Percentiles rank a stretch among this genome's conserved stretches.
Evolutionary conservation across 257 asterid species (phyloP).

Genomic region (Oldenlandia corymbosa): DNA sequence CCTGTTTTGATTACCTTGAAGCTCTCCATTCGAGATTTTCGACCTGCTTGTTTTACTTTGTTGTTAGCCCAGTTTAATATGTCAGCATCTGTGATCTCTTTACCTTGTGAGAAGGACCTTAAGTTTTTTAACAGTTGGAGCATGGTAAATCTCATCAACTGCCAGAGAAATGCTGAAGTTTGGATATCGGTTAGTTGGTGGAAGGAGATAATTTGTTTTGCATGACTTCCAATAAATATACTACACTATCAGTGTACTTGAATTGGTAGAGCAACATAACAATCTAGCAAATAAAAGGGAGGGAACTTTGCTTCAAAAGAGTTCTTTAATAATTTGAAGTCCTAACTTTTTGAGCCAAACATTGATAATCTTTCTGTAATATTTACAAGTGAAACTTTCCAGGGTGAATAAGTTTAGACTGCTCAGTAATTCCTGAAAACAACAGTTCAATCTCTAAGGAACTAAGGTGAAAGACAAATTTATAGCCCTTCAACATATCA

Average conservation of each 20-base stretch:
- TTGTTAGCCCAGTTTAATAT: slow-evolving; percentile 63
- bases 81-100: slow-evolving; percentile 66
- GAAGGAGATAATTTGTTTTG: neutral
- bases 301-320: neutral
- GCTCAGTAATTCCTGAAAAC: neutral
- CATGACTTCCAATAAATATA: neutral
- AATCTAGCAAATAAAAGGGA: neutral
- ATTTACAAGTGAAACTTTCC: too few species aligned
- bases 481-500: neutral
- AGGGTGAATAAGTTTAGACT: too few species aligned
- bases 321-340: too few species aligned
- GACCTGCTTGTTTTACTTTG: slow-evolving; percentile 61
- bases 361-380: too few species aligned
- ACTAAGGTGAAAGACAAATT: neutral
- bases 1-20: slow-evolving; percentile 51
- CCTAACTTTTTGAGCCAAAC: too few species aligned
- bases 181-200: neutral
- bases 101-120: slow-evolving; percentile 70
- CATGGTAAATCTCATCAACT: slow-evolving; percentile 90
- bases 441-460: neutral
- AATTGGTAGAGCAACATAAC: neutral
- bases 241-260: neutral
- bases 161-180: slow-evolving; percentile 74
- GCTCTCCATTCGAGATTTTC: slow-evolving; percentile 69
- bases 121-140: slow-evolving; percentile 71